A percentile compares a stretch with the other conserved stretches of the same genome.
Conservation (phyloP, 352 stramenopile species). For the Pythium folliculosum region DNA sequence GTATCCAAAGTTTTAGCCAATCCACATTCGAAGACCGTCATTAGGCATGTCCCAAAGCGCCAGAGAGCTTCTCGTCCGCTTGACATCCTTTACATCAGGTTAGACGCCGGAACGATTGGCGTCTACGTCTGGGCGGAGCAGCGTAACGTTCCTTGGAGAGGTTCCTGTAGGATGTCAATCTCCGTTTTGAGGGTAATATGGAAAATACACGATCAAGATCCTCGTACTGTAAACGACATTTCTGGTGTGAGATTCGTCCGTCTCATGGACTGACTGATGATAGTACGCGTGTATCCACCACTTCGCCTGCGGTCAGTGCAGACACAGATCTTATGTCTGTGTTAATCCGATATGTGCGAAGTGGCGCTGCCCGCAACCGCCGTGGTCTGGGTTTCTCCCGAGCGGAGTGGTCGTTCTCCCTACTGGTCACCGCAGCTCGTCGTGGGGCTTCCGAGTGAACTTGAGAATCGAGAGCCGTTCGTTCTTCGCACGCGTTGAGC, state of each 20-base stretch:
- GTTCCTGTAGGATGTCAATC: too few relatives aligned
- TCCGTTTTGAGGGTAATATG: too few relatives aligned
- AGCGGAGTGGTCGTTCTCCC: not conserved
- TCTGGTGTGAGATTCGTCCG: too few relatives aligned
- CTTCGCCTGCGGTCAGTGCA: not conserved
- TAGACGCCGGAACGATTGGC: too few relatives aligned
- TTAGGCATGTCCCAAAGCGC: not conserved
- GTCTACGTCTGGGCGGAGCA: too few relatives aligned
- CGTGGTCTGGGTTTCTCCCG: not conserved
- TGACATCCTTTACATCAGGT: too few relatives aligned
- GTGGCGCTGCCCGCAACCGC: not conserved
- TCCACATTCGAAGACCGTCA: not conserved
- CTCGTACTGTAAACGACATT: too few relatives aligned
- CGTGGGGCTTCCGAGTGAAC: constrained; percentile 37
- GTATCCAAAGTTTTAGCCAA: not conserved
- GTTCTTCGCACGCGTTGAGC: constrained; percentile 70
- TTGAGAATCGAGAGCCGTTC: constrained; percentile 79
- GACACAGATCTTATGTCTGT: not conserved
- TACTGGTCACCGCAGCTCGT: constrained; percentile 1
- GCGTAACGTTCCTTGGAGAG: too few relatives aligned
- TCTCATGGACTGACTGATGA: not conserved
- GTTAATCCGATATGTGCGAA: not conserved
- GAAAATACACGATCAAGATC: too few relatives aligned
- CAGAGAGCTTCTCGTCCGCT: not conserved
- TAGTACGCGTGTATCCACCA: not conserved